Evolutionary conservation across 306 rosid species (phyloP), one percentile per base, ranked within the genome.

Genomic region (Castanea mollissima): DNA sequence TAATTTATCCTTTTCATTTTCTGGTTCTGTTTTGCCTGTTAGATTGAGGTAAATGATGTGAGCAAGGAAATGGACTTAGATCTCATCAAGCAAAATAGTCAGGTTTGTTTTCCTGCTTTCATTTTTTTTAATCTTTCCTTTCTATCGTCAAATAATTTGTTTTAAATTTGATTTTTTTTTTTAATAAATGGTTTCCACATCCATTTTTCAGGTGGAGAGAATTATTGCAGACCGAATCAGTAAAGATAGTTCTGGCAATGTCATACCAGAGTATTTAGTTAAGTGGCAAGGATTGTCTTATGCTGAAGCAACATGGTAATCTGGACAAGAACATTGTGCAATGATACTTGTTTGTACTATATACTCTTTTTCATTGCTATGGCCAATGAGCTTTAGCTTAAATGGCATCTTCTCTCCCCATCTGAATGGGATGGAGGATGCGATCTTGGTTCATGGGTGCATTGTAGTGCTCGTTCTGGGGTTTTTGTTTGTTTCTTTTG

Each of bases 41-140:
- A 96, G 99, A 91, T 96, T 81, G 99, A 96, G 86, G 98, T 96
- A 79, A 86, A 96, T 83, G 99, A 96, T 80, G 99, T 96, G 80
- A 93, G 99, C 85, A 96, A 90, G 88, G 99, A 96, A 86, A 96
- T 96, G 99, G 99, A 96, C 85, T 90, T 96, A 72, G 99, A 96
- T 87, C 97, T 96, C 86, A 93, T 96, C 85, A 93, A 92, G 86
- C 99, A 93, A 86, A 93, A 93, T 71, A 93, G 99, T 85, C 99
- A 91, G 99, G 99, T 95, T 81, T 78, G 86, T 71, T 55, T 79
- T 85, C 77, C 25, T 79, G 49, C 77, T 44, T 75, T 63, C 46
- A 32, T 71, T 78, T 54, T 64, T 72, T 62, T 20, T 6, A 19
- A 7, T 25, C 74, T 71, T 46, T 82, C 46, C 54, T 69, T 54